phyloP scores from a whole-genome alignment of 352 stramenopile genomes.

The Phytophthora brassicae region DNA sequence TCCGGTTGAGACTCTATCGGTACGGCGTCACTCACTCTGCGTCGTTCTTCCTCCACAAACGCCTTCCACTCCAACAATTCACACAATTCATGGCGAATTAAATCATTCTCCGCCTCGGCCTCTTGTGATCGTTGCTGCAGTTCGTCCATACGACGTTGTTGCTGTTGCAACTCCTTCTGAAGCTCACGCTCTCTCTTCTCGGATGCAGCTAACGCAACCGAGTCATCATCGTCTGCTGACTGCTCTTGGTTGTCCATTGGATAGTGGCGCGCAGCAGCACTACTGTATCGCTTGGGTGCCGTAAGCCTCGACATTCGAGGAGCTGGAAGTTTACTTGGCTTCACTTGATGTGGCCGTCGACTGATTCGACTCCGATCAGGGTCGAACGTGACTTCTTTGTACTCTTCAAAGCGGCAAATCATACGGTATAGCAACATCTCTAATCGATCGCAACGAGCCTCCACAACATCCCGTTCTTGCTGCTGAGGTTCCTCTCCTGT shows the following conservation, averaged over 20 bases:
- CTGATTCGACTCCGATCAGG: conserved; percentile 36
- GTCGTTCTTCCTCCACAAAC: conserved; percentile 51
- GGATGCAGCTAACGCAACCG: conserved; percentile 19
- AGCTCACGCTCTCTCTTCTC: conserved; percentile 41
- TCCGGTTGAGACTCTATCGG: conserved; percentile 21
- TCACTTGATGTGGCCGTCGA: conserved; percentile 18
- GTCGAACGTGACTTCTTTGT: conserved; percentile 69
- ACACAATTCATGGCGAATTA: conserved; percentile 68
- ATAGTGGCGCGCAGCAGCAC: conserved; percentile 34
- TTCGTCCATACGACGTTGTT: conserved; percentile 31
- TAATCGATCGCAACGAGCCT: conserved; percentile 64
- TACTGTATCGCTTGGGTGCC: conserved; percentile 46
- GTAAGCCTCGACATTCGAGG: conserved; percentile 45
- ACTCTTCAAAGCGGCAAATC: conserved; percentile 86
- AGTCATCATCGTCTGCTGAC: conserved; percentile 30
- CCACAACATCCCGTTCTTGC: conserved; percentile 39
- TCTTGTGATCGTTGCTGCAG: conserved; percentile 38
- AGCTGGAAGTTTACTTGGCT: conserved; percentile 41
- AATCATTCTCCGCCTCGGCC: conserved; percentile 64
- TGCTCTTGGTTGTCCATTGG: conserved; percentile 47
- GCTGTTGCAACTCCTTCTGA: conserved; percentile 52
- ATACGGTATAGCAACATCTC: conserved; percentile 87
- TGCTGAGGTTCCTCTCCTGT: conserved; percentile 30
- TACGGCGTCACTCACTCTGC: conserved; percentile 34
- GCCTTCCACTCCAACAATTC: conserved; percentile 79